Evolutionary conservation across 768 basidiomycete species (phyloP), one percentile per base, ranked within the genome.

Genomic region (Tulasnella sp.): DNA sequence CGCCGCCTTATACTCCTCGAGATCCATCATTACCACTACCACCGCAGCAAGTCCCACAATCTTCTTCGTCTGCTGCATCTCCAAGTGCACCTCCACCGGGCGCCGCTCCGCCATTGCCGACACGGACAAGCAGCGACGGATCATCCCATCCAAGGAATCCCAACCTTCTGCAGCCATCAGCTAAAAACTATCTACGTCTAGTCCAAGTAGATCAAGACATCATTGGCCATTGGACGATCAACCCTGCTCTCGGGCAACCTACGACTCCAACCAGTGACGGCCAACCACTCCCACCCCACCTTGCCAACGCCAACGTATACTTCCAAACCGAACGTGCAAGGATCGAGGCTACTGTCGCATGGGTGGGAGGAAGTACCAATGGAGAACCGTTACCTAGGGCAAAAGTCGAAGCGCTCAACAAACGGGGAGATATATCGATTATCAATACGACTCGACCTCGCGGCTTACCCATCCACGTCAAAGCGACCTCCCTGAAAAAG

Each of bases 391-490:
- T 76, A 57, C 75, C 75, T 23, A 48, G 77, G 20, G 77, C 69
- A 16, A 71, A 48, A 46, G 44, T 77, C n/a, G 69, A 77, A 42
- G 69, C 77, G 18, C 32, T 71, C 69, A 77, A 70, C 42, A 29
- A 44, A 26, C n/a, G 44, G 29, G 77, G 77, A 32, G 71, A 57
- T 26, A 70, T 77, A 35, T 44, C 69, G 26, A 73, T 77, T 20
- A 57, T 69, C 10, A 71, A 67, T 26, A 70, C 29, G 29, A 44
- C 67, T 29, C 48, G 77, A n/a, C 69, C 77, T 20, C 37, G 51
- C 42, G 69, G 69, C 32, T 42, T 77, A 13, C 77, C 77, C 39
- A 29, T 77, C 55, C 77, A 77, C 69, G 42, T 77, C 37, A 77
- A 77, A 71, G 69, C 67, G 7, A 16, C n/a, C 40, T 70, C 77